A percentile compares a stretch with the other conserved stretches of the same genome.
phyloP scores from a whole-genome alignment of 2,329 filamentous ascomycete genomes.

The Pseudopithomyces maydicus region DNA sequence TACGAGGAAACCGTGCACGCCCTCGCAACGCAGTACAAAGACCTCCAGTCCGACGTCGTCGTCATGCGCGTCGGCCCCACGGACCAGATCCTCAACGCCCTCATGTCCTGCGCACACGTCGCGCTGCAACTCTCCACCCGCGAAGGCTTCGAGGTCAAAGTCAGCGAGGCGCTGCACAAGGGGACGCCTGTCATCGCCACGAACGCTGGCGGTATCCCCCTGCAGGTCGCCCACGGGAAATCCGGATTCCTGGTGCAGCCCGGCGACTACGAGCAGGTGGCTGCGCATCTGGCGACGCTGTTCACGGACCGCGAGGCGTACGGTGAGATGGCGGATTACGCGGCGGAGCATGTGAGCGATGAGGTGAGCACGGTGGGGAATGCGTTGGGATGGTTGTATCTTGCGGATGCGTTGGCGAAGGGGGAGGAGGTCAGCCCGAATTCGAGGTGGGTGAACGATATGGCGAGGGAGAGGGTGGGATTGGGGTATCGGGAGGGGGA shows the following conservation, averaged over 20 bases:
- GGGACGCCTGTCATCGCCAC: conserved; percentile 79
- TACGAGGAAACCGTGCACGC: conserved; percentile 74
- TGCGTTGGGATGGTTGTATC: conserved; percentile 75
- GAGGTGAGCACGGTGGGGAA: conserved; percentile 84
- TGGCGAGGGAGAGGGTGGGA: conserved; percentile 70
- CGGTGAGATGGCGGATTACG: conserved; percentile 68
- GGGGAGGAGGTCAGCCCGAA: conserved; percentile 63
- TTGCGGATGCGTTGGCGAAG: conserved; percentile 70
- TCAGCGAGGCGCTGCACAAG: conserved; percentile 81
- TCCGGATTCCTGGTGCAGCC: conserved; percentile 76
- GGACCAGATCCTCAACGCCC: conserved; percentile 78
- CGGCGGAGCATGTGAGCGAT: conserved; percentile 71
- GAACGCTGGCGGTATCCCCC: conserved; percentile 76
- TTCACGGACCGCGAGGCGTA: conserved; percentile 70
- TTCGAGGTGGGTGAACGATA: conserved; percentile 73
- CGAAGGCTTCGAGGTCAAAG: conserved; percentile 86
- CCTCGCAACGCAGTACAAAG: conserved; percentile 63
- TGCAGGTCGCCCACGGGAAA: conserved; percentile 74
- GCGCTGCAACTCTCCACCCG: conserved; percentile 80
- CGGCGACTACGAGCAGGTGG: conserved; percentile 72
- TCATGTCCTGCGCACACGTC: conserved; percentile 74
- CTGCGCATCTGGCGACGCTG: conserved; percentile 67
- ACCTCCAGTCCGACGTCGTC: conserved; percentile 63
- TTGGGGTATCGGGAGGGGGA: conserved; percentile 64
- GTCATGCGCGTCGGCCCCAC: conserved; percentile 78